These are phyloP conservation scores for Epichloe glyceriae DNA, from an alignment of 2,329 filamentous ascomycete genomes.

Conservation along the genomic window DNA sequence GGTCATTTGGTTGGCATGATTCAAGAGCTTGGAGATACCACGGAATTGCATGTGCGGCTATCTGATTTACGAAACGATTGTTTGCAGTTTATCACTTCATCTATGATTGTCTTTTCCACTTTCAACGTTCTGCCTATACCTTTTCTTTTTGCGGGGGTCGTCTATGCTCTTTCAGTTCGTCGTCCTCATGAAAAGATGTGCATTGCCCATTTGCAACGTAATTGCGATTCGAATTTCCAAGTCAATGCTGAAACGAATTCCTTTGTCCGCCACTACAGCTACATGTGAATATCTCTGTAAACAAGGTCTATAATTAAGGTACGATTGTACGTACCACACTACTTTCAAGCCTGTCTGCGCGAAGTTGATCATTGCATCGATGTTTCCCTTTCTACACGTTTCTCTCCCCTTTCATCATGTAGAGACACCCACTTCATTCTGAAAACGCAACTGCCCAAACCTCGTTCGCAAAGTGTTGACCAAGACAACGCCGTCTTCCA, in stretches of 20 bases:
- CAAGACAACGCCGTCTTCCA: constrained; percentile 39
- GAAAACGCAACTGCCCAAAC: constrained; percentile 24
- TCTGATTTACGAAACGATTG: background rate
- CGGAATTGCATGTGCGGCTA: constrained; percentile 5
- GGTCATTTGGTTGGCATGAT: constrained; percentile 6
- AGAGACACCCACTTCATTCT: background rate
- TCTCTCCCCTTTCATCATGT: background rate
- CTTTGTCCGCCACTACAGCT: background rate
- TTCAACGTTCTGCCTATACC: too few species aligned
- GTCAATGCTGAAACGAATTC: background rate
- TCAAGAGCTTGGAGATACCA: constrained; percentile 12
- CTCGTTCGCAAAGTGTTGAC: constrained; percentile 30
- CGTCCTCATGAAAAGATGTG: background rate
- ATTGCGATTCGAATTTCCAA: background rate
- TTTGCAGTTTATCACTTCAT: background rate
- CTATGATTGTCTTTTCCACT: too few species aligned
- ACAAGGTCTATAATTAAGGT: background rate
- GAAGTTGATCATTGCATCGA: background rate
- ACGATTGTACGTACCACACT: too few species aligned
- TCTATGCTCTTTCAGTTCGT: background rate
- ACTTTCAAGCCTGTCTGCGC: too few species aligned
- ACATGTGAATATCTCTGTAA: background rate
- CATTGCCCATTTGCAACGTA: background rate
- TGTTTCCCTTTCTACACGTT: background rate
- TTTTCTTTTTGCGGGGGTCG: background rate